Conservation (phyloP, 192 early-diverging fungal genomes). For the Gamsiella multidivaricata region DNA sequence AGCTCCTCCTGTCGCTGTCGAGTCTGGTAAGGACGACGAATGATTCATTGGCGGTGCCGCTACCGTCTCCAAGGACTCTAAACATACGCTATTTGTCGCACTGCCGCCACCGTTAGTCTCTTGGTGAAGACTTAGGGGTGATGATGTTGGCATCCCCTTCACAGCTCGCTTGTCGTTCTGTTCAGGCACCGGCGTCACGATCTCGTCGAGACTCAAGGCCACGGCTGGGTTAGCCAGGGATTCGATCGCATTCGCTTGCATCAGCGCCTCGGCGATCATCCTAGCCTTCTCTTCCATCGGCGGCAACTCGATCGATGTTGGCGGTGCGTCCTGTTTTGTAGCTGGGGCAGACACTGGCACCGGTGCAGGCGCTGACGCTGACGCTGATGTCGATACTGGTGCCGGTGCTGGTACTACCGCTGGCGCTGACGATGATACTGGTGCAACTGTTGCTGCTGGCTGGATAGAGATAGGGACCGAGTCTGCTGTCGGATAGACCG, state of each 20-base stretch:
- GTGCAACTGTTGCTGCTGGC: neutral
- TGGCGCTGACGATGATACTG: too few relatives aligned
- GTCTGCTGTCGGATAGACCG: slow-evolving; percentile 18
- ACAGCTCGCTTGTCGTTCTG: slow-evolving; percentile 4
- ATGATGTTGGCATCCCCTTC: neutral
- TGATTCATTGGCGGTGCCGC: slow-evolving; percentile 29
- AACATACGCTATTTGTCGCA: neutral
- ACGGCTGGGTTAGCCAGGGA: slow-evolving; percentile 11
- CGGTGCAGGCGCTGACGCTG: neutral
- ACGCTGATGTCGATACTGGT: neutral
- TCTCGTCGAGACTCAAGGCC: slow-evolving; percentile 12
- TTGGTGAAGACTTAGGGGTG: neutral
- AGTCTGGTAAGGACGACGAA: neutral
- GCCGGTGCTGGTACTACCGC: too few relatives aligned
- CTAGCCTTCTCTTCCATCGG: slow-evolving; percentile 16
- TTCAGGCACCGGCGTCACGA: slow-evolving; percentile 24
- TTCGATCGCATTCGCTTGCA: slow-evolving; percentile 14
- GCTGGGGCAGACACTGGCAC: neutral
- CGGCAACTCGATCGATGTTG: slow-evolving; percentile 3
- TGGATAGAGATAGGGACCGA: neutral
- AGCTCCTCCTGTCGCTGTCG: neutral
- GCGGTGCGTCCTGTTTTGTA: neutral
- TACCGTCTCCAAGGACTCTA: neutral
- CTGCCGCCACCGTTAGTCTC: neutral
- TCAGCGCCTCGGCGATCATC: slow-evolving; percentile 19